Evolutionary conservation across 176 grass and related monocot genomes (phyloP).

Genomic region (Alloteropsis semialata): DNA sequence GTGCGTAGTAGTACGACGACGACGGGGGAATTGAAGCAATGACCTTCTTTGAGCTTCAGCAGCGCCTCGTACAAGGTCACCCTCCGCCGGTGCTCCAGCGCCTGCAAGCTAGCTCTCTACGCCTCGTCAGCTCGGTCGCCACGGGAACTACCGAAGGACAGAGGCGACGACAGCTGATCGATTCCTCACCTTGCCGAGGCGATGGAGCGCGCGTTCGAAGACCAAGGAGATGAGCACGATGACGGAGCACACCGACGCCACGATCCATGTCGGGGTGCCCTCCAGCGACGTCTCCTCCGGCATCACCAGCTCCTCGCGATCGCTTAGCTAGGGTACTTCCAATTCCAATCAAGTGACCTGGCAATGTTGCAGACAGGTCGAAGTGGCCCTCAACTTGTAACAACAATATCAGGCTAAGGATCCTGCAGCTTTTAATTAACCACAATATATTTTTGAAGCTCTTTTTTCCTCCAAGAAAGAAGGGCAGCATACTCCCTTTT

Average conservation of each 20-base stretch:
- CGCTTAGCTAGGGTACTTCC: background rate
- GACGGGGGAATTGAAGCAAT: no score
- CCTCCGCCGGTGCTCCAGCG: constrained; percentile 34
- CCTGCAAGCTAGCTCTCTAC: background rate
- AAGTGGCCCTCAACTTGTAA: background rate
- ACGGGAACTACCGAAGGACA: background rate
- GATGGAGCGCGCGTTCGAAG: constrained; percentile 71
- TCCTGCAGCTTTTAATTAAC: background rate
- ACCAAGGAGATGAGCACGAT: constrained; percentile 70
- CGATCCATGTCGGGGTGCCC: constrained; percentile 48
- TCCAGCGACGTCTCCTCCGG: background rate
- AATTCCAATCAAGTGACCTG: background rate
- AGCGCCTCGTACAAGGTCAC: constrained; percentile 65
- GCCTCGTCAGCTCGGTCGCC: background rate
- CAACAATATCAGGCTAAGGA: background rate
- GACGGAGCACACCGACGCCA: constrained; percentile 60
- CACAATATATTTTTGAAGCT: background rate
- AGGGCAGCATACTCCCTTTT: background rate
- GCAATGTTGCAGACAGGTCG: background rate
- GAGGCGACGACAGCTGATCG: background rate
- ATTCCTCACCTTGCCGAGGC: constrained; percentile 59
- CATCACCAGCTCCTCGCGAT: background rate
- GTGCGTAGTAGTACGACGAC: no score
- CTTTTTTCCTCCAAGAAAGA: background rate
- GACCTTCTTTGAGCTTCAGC: constrained; percentile 89